phyloP scores from a whole-genome alignment of 2,329 filamentous ascomycete genomes.

The Penicillium capsulatum region DNA sequence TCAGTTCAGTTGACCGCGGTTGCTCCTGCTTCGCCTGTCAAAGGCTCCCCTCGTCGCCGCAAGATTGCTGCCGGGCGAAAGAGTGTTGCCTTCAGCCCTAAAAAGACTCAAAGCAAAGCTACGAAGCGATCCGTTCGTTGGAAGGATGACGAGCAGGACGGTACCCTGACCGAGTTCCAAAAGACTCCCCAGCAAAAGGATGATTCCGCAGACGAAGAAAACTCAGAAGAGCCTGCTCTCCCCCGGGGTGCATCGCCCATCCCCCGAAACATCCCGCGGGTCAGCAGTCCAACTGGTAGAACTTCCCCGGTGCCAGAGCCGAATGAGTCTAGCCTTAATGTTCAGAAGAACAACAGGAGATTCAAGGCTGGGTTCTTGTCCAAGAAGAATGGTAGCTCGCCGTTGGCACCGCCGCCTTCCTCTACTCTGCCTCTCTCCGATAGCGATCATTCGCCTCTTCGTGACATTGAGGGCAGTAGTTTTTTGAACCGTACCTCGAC shows the following conservation, averaged over 20 bases:
- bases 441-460: slow-evolving; percentile 53
- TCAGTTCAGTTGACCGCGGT: slow-evolving; percentile 31
- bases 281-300: slow-evolving; percentile 40
- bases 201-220: slow-evolving; percentile 55
- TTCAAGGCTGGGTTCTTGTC: slow-evolving; percentile 88
- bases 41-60: slow-evolving; percentile 74
- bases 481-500: slow-evolving; percentile 47
- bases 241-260: slow-evolving; percentile 52
- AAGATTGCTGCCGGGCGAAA: slow-evolving; percentile 63
- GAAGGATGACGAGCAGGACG: slow-evolving; percentile 86
- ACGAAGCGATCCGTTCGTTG: slow-evolving; percentile 79
- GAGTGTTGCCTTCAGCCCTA: slow-evolving; percentile 74
- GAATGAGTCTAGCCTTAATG: slow-evolving; percentile 57
- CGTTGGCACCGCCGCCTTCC: slow-evolving; percentile 55
- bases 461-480: slow-evolving; percentile 50
- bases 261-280: slow-evolving; percentile 43
- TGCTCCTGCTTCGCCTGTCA: slow-evolving; percentile 59
- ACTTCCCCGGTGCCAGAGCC: slow-evolving; percentile 56
- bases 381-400: slow-evolving; percentile 63
- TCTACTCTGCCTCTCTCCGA: slow-evolving; percentile 60
- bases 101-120: slow-evolving; percentile 60
- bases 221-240: slow-evolving; percentile 49
- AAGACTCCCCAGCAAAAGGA: slow-evolving; percentile 72
- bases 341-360: slow-evolving; percentile 64
- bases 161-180: slow-evolving; percentile 82